A percentile compares a stretch with the other conserved stretches of the same genome.
phyloP scores from a whole-genome alignment of 2,329 filamentous ascomycete species.

The Ophiostoma montium region DNA sequence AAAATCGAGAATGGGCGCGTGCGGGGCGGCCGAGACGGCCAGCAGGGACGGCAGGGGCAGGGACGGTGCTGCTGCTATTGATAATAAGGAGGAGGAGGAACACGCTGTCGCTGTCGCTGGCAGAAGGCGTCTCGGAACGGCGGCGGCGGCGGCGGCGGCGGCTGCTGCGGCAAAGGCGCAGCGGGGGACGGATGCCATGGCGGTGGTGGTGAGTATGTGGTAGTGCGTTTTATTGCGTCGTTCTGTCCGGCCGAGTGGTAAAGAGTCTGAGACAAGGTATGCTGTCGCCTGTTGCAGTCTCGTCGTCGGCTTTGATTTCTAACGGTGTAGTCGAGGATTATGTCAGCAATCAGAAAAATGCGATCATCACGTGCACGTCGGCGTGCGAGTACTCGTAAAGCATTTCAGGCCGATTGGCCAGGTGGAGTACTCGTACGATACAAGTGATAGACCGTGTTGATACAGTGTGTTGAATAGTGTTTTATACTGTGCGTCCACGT shows the following conservation, averaged over 20 bases:
- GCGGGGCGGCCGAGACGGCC: constrained; percentile 7
- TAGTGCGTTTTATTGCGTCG: neutral
- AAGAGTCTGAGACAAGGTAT: too few relatives aligned
- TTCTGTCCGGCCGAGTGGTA: neutral
- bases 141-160: neutral
- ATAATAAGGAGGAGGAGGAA: too few relatives aligned
- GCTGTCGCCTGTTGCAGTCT: neutral
- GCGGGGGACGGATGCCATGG: neutral
- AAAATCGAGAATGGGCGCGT: constrained; percentile 25
- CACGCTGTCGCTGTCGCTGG: neutral
- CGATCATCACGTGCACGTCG: neutral
- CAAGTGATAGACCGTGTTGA: neutral
- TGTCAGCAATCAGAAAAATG: neutral
- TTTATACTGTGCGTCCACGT: too few relatives aligned
- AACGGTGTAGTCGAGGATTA: neutral
- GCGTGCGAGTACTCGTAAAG: too few relatives aligned
- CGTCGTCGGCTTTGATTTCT: neutral
- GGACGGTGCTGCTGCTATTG: too few relatives aligned
- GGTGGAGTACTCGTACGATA: too few relatives aligned
- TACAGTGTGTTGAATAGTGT: neutral
- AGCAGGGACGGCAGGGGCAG: neutral
- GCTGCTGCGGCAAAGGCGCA: neutral
- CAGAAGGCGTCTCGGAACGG: neutral
- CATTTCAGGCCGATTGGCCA: neutral
- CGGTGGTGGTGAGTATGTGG: neutral